A percentile compares a stretch with the other conserved stretches of the same genome.
These are phyloP conservation scores for Coemansia sp. DNA, from an alignment of 192 early-diverging fungal species.

Conservation along the genomic window DNA sequence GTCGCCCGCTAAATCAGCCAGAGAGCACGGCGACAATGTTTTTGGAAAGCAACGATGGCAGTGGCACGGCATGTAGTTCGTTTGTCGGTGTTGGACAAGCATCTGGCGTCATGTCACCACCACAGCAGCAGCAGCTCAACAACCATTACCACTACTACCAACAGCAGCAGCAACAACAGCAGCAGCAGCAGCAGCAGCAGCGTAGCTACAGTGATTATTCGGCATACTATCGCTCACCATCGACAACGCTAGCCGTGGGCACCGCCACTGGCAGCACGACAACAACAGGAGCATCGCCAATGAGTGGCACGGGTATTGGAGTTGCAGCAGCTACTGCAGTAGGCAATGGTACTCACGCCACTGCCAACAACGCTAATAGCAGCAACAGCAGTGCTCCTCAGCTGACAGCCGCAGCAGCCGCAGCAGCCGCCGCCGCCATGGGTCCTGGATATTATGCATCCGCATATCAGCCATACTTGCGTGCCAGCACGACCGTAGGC, in stretches of 20 bases:
- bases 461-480: conserved; percentile 47
- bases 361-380: not conserved
- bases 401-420: conserved; percentile 27
- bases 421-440: conserved; percentile 36
- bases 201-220: conserved; percentile 44
- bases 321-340: not conserved
- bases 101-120: conserved; percentile 7
- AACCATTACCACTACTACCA: conserved; percentile 22
- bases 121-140: conserved; percentile 21
- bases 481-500: conserved; percentile 5
- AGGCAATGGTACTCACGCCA: not conserved
- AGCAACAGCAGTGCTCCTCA: conserved; percentile 6
- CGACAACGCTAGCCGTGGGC: conserved; percentile 25
- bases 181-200: conserved; percentile 33
- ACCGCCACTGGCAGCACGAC: conserved; percentile 13
- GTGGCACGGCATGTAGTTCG: conserved; percentile 1
- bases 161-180: conserved; percentile 17
- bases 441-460: conserved; percentile 37
- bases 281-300: conserved; percentile 15
- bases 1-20: conserved; percentile 32
- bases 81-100: conserved; percentile 9
- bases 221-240: conserved; percentile 46
- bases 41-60: conserved; percentile 4
- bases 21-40: conserved; percentile 28
- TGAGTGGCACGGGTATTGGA: conserved; percentile 18